Evolutionary conservation across 2,329 filamentous ascomycete genomes (phyloP).

Genomic region (Madurella mycetomatis): DNA sequence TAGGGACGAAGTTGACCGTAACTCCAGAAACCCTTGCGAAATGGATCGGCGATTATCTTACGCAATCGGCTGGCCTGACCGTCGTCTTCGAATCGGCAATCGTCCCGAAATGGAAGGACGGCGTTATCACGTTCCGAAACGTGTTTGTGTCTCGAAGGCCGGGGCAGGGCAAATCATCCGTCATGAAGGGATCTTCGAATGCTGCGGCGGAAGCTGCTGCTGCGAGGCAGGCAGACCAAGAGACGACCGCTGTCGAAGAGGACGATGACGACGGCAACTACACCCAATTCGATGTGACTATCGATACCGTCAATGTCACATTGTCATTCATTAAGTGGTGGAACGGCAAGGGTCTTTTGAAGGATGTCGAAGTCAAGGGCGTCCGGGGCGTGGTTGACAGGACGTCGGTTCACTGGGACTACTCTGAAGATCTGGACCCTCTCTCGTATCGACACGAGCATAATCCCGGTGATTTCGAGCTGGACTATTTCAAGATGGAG

Average conservation of each 20-base stretch:
- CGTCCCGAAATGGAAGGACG: conserved; percentile 90
- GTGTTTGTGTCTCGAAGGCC: conserved; percentile 92
- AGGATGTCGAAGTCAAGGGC: conserved; percentile 90
- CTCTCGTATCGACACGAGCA: conserved; percentile 84
- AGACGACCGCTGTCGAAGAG: conserved; percentile 34
- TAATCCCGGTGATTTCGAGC: conserved; percentile 89
- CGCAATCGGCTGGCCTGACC: conserved; percentile 84
- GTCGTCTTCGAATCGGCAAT: conserved; percentile 98
- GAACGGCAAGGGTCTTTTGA: conserved; percentile 87
- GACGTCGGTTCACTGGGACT: conserved; percentile 71
- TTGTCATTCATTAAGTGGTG: conserved; percentile 98
- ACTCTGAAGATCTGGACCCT: conserved; percentile 67
- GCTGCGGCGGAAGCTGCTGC: conserved; percentile 82
- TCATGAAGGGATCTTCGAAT: conserved; percentile 85
- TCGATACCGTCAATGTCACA: conserved; percentile 93
- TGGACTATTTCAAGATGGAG: conserved; percentile 94
- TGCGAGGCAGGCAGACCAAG: conserved; percentile 53
- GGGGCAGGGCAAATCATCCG: conserved; percentile 73
- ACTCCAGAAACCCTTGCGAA: conserved; percentile 76
- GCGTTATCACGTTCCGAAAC: conserved; percentile 93
- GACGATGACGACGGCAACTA: conserved; percentile 89
- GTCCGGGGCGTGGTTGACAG: conserved; percentile 90
- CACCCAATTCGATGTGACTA: conserved; percentile 92
- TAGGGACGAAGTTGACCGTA: conserved; percentile 5
- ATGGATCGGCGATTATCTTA: conserved; percentile 94